Base-by-base conservation (phyloP, 225 moss, liverwort and hornwort genomes). In the Physcomitrellopsis africana region DNA sequence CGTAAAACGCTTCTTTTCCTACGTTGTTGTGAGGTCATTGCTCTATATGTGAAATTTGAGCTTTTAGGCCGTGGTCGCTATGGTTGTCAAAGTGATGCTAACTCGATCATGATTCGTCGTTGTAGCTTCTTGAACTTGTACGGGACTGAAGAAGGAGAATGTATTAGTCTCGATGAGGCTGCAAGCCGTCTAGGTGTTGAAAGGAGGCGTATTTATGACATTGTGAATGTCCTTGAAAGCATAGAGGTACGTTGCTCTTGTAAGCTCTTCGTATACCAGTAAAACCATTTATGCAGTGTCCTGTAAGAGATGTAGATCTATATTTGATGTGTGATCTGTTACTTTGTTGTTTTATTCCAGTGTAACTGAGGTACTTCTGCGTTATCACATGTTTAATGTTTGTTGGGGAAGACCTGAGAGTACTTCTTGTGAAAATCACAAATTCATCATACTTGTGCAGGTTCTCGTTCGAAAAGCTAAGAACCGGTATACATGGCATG, bases 401-500 rank as follows among this genome's bases (percentile, higher is more conserved):
- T 47, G 52, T 63, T 18, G 8, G 43, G 65, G 10, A 24, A 24
- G 24, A 24, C 65, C 8, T 45, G 63, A 29, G 41, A 20, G 4
- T n/a, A 17, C 26, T 56, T 17, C 13, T n/a, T 14, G 32, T 63
- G 45, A 37, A 24, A 60, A 46, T 65, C 46, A 70, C 15, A 54
- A 32, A 0, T 15, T 46, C 3, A 27, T 3, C 9, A 3, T 20
- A 60, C 24, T 18, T 45, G 53, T 87, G 73, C 84, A 97, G 96
- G 90, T 97, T 72, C 87, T 97, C 48, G 90, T 94, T 43, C 84
- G 96, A 42, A 93, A 94, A 82, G 94, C 94, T 54, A 97, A 97
- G 75, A 97, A 97, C 66, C 88, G 91, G 11, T 97, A 97, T 72
- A 94, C 92, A 27, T 97, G 96, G 96, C 88, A 97, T 82, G 96